Base-by-base conservation (phyloP, 352 stramenopile genomes). In the Phytopythium chamaehyphon region DNA sequence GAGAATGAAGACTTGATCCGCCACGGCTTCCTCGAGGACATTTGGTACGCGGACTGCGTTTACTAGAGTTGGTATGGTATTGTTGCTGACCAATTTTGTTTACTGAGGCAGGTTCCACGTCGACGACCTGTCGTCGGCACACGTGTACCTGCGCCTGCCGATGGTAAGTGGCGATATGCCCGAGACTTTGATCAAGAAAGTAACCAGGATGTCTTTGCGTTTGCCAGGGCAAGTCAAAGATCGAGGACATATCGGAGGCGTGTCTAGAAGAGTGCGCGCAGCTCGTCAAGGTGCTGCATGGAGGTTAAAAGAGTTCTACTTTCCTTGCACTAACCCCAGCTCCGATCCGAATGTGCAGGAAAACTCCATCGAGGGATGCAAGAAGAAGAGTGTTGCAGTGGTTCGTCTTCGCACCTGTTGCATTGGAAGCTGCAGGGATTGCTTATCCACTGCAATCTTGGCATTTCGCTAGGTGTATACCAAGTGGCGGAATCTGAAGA, bases 1-100 rank as follows among this genome's bases (percentile, higher is more conserved):
- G 97, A 99, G 77, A 99, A 99, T 67, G 97, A 99, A 81, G 88
- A 98, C 61, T 78, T 99, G 45, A 98, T 99, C 57, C 96, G 96
- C 57, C 98, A 98, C 47, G 95, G 96, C 49, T 95, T 95, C 54
- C 71, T 96, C 14, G 91, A 98, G 61, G 96, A 98, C 71, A 90
- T 98, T 52, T 97, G 90, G 86, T 92, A 46, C 16, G 57, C 9
- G 28, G 9, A 33, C n/a, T n/a, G 28, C 28, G n/a, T n/a, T n/a
- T n/a, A n/a, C n/a, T n/a, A n/a, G n/a, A n/a, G n/a, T n/a, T n/a
- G n/a, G n/a, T n/a, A n/a, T n/a, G n/a, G n/a, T n/a, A n/a, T n/a
- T n/a, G n/a, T n/a, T n/a, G n/a, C n/a, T n/a, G n/a, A n/a, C n/a
- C n/a, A n/a, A n/a, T n/a, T n/a, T n/a, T 42, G 33, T 11, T 26